Conservation (phyloP, 371 early-diverging fungal genomes). For the Haplosporangium sp. region DNA sequence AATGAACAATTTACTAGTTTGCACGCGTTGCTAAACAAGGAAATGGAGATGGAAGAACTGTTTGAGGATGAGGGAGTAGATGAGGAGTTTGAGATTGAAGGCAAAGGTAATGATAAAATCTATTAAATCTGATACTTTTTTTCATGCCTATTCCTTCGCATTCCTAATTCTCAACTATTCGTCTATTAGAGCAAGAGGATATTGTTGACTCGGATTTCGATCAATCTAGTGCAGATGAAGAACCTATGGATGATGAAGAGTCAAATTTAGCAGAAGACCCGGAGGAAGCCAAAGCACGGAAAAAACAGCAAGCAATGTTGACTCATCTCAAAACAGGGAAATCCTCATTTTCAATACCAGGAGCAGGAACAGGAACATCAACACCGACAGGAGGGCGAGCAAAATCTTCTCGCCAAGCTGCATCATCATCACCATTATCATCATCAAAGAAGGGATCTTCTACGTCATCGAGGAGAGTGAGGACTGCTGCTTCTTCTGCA, state of each 20-base stretch:
- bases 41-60: constrained; percentile 71
- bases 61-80: constrained; percentile 70
- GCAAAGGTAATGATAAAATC: constrained; percentile 32
- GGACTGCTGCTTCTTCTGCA: constrained; percentile 15
- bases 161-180: background rate
- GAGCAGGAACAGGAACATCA: constrained; percentile 9
- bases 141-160: background rate
- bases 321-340: constrained; percentile 51
- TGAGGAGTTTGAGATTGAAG: constrained; percentile 63
- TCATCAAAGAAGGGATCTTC: constrained; percentile 5
- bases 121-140: too few species aligned
- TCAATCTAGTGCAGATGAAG: constrained; percentile 71
- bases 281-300: constrained; percentile 57
- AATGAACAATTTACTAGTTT: constrained; percentile 52
- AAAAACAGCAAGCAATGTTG: constrained; percentile 46
- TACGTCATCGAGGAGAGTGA: background rate
- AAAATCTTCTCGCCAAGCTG: background rate
- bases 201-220: constrained; percentile 74
- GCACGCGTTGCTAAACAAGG: constrained; percentile 66
- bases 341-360: constrained; percentile 37
- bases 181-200: constrained; percentile 62
- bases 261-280: constrained; percentile 59
- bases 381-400: constrained; percentile 6
- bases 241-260: constrained; percentile 65
- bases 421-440: constrained; percentile 19